Conservation (phyloP, 441 rosid genomes). For the Adansonia madagascariensis region DNA sequence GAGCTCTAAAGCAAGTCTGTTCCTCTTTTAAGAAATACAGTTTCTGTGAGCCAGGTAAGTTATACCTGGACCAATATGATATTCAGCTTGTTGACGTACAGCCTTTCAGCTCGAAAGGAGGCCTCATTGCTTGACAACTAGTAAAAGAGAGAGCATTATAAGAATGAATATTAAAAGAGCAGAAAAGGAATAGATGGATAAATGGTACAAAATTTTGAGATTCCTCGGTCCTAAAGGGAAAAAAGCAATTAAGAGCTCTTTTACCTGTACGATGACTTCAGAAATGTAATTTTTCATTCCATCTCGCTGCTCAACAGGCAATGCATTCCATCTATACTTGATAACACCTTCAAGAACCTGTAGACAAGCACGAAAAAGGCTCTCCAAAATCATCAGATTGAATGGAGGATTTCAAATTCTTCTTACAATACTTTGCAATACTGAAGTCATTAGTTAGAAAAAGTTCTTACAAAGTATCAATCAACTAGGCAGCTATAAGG, state of each 20-base stretch:
- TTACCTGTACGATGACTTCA: conserved; percentile 98
- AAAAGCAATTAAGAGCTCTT: not conserved
- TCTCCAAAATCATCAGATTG: not conserved
- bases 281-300: conserved; percentile 99
- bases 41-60: not conserved
- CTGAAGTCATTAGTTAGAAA: not conserved
- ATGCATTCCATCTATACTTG: conserved; percentile 97
- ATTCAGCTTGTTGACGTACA: conserved; percentile 95
- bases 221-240: not conserved
- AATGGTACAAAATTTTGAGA: not conserved
- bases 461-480: not conserved
- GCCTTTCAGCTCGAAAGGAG: conserved; percentile 84
- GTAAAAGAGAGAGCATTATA: conserved; percentile 18
- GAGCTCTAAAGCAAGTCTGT: not conserved
- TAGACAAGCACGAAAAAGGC: conserved; percentile 24
- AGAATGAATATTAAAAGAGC: not conserved
- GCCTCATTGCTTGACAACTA: conserved; percentile 93
- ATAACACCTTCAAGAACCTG: conserved; percentile 99
- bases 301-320: conserved; percentile 97
- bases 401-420: not conserved
- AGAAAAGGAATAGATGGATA: conserved; percentile 7
- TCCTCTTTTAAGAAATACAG: conserved; percentile 6
- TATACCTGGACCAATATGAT: conserved; percentile 95
- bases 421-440: not conserved
- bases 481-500: not conserved